Percentiles rank a stretch among this genome's conserved stretches.
Evolutionary conservation across 805 yeast genomes (phyloP).

Genomic region (Monosporozyma solicola): DNA sequence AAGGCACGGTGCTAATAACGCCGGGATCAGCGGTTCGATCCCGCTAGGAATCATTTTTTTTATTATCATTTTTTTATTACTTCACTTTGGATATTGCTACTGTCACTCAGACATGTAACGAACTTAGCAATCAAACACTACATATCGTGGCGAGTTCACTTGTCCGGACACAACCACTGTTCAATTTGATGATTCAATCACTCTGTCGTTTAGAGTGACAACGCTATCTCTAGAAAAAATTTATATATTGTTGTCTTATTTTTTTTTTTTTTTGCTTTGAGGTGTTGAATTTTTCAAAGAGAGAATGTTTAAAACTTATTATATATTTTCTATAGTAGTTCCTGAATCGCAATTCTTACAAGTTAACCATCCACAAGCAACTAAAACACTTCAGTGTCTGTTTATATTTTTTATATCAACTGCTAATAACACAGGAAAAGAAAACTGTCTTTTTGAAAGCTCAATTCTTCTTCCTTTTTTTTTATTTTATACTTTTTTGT

Average conservation of each 20-base stretch:
- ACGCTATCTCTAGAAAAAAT: neutral
- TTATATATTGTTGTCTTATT: neutral
- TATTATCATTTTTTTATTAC: neutral
- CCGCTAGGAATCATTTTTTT: constrained; percentile 9
- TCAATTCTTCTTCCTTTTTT: neutral
- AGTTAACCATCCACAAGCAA: neutral
- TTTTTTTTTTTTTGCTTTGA: neutral
- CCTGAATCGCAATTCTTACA: neutral
- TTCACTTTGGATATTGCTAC: neutral
- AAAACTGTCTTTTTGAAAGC: neutral
- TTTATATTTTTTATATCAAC: neutral
- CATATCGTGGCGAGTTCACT: neutral
- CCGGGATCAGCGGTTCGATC: constrained; percentile 12
- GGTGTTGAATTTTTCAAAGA: neutral
- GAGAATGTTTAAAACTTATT: neutral
- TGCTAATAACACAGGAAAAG: neutral
- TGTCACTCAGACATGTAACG: too few relatives aligned
- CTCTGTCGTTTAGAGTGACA: neutral
- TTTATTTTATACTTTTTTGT: neutral
- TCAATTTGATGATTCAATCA: too few relatives aligned
- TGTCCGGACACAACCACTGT: neutral
- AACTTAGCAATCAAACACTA: neutral
- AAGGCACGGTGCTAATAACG: constrained; percentile 12
- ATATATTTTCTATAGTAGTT: neutral
- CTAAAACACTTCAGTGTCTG: neutral